Percentiles rank a stretch among this genome's conserved stretches.
phyloP scores from a whole-genome alignment of 2,329 filamentous ascomycete species.

The Fusarium poae region DNA sequence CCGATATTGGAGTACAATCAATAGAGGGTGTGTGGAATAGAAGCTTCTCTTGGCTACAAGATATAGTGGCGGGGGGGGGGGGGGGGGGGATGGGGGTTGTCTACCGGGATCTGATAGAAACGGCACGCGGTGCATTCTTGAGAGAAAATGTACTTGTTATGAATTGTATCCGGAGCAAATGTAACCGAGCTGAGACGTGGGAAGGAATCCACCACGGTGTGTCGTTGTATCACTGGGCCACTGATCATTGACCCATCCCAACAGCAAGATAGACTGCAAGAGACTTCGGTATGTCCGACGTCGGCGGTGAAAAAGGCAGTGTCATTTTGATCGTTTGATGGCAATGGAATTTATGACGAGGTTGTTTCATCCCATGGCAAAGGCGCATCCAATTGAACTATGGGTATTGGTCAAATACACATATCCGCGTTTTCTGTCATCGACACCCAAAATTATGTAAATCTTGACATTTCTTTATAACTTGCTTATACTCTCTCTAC shows the following conservation, averaged over 20 bases:
- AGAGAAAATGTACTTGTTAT: not conserved
- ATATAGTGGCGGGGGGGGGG: not conserved
- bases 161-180: not conserved
- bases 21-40: not conserved
- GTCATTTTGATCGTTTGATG: too few relatives aligned
- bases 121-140: not conserved
- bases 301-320: too few relatives aligned
- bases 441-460: not conserved
- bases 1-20: not conserved
- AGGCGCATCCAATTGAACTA: too few relatives aligned
- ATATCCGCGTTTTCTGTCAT: too few relatives aligned
- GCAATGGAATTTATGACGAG: too few relatives aligned
- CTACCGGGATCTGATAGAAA: not conserved
- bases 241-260: too few relatives aligned
- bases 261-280: too few relatives aligned
- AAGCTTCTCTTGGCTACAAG: not conserved
- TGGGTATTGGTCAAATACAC: too few relatives aligned
- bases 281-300: too few relatives aligned
- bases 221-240: not conserved
- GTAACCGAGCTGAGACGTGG: not conserved
- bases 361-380: too few relatives aligned
- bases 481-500: not conserved
- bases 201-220: not conserved
- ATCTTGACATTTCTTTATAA: not conserved
- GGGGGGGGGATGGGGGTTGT: not conserved